Percentiles rank a stretch among this genome's conserved stretches.
Conservation (phyloP, 164 flowering plant genomes). For the Aristolochia californica region DNA sequence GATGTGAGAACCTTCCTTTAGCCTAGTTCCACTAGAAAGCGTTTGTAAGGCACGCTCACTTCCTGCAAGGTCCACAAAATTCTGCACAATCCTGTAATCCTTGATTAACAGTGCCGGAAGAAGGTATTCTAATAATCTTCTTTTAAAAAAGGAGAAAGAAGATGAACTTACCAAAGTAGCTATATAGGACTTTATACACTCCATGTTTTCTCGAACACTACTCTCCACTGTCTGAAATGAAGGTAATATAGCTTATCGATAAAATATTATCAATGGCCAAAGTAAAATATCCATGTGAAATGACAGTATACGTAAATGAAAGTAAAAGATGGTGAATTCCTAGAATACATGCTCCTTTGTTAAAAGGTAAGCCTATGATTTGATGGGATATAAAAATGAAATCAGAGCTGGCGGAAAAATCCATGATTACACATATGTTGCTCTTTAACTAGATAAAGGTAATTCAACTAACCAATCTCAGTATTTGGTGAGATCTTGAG, state of each 20-base stretch:
- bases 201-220: conserved; percentile 47
- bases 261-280: too few species aligned
- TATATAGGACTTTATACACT: conserved; percentile 49
- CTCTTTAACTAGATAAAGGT: too few species aligned
- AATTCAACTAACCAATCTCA: conserved; percentile 51
- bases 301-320: too few species aligned
- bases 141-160: not conserved
- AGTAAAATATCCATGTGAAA: too few species aligned
- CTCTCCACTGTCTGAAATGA: conserved; percentile 78
- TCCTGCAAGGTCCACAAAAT: conserved; percentile 98
- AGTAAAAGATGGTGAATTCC: too few species aligned
- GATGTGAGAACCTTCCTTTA: conserved; percentile 96
- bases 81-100: conserved; percentile 23
- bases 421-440: too few species aligned
- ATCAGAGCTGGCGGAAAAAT: too few species aligned
- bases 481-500: conserved; percentile 97
- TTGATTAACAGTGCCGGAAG: not conserved
- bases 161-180: conserved; percentile 68
- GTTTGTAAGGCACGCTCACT: conserved; percentile 98
- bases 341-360: not conserved
- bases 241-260: not conserved
- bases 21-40: conserved; percentile 62
- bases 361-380: not conserved
- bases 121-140: not conserved
- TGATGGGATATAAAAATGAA: too few species aligned